A percentile compares a stretch with the other conserved stretches of the same genome.
phyloP scores from a whole-genome alignment of 306 rosid genomes.

The Lotus japonicus region DNA sequence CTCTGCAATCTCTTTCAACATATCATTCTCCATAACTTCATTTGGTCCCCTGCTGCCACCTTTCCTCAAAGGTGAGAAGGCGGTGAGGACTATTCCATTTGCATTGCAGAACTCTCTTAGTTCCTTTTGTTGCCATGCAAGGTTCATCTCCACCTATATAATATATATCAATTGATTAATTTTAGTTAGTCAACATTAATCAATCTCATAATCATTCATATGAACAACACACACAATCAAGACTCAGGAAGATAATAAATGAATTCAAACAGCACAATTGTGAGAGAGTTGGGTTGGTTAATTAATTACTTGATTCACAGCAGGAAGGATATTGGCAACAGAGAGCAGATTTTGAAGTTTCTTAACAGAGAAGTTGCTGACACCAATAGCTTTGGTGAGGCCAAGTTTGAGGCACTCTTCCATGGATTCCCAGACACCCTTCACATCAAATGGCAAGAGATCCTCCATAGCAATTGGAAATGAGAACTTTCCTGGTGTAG shows the following conservation, averaged over 20 bases:
- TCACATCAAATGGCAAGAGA: constrained; percentile 37
- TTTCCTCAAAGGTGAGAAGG: constrained; percentile 52
- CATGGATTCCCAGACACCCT: constrained; percentile 51
- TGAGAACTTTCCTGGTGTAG: constrained; percentile 31
- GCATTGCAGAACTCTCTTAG: constrained; percentile 43
- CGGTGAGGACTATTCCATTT: constrained; percentile 46
- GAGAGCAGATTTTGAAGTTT: constrained; percentile 36
- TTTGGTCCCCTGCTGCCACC: constrained; percentile 44
- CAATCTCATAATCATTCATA: not conserved
- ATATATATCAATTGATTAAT: not conserved
- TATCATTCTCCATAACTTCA: constrained; percentile 44
- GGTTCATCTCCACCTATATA: constrained; percentile 60
- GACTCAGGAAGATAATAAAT: no score
- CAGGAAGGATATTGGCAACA: constrained; percentile 27
- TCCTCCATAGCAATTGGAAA: constrained; percentile 28
- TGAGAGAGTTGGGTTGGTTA: no score
- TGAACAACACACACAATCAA: no score
- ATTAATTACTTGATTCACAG: constrained; percentile 32
- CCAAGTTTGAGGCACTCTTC: constrained; percentile 39
- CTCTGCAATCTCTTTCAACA: constrained; percentile 43
- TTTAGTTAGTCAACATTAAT: not conserved
- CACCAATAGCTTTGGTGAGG: constrained; percentile 43
- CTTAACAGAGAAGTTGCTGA: constrained; percentile 53
- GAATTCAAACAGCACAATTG: no score
- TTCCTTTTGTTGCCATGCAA: constrained; percentile 59